Conservation (phyloP, 805 yeast genomes). For the Wickerhamomyces hampshirensis region DNA sequence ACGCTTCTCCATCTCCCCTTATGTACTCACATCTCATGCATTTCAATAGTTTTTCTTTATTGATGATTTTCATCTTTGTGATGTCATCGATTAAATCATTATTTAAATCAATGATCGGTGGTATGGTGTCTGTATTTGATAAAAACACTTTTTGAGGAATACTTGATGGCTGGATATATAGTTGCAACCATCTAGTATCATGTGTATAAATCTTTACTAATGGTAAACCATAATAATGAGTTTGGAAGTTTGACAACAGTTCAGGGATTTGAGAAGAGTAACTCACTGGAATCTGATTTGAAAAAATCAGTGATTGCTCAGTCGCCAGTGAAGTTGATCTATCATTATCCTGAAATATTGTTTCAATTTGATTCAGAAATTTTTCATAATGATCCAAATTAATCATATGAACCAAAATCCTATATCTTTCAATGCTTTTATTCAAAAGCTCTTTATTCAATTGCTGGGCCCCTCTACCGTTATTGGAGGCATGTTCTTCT, state of each 20-base stretch:
- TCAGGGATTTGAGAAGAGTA: slow-evolving; percentile 13
- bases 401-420: slow-evolving; percentile 29
- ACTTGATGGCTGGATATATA: slow-evolving; percentile 24
- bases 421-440: slow-evolving; percentile 37
- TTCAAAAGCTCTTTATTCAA: slow-evolving; percentile 51
- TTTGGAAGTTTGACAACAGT: slow-evolving; percentile 4
- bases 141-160: slow-evolving; percentile 33
- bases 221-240: slow-evolving; percentile 1
- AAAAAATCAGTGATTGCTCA: slow-evolving; percentile 24
- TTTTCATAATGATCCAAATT: slow-evolving; percentile 52
- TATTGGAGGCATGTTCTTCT: slow-evolving; percentile 16
- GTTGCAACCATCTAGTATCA: slow-evolving; percentile 61
- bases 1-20: slow-evolving; percentile 29
- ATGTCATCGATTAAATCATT: slow-evolving; percentile 28
- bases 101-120: slow-evolving; percentile 28
- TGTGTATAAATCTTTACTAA: slow-evolving; percentile 32
- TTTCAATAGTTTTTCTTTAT: slow-evolving; percentile 29
- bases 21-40: slow-evolving; percentile 54
- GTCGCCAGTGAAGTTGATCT: slow-evolving; percentile 15
- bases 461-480: slow-evolving; percentile 24
- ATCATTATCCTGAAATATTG: slow-evolving; percentile 14
- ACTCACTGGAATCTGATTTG: slow-evolving; percentile 21
- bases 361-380: slow-evolving; percentile 54
- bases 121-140: slow-evolving; percentile 27
- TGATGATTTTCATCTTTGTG: slow-evolving; percentile 22